Conservation (phyloP, 2,329 filamentous ascomycete genomes). For the Chaetomium globosum region DNA sequence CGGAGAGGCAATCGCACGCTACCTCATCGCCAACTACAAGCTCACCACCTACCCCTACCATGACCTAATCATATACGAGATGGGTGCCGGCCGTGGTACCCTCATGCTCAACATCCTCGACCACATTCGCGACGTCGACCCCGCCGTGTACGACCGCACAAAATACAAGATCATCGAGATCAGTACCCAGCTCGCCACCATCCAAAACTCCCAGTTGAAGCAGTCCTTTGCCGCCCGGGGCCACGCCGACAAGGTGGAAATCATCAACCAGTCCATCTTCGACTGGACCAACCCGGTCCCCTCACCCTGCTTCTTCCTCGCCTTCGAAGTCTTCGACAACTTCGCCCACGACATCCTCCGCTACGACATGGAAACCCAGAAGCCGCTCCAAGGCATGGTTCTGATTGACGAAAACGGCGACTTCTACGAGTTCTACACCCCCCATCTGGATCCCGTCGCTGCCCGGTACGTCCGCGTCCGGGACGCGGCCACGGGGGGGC, state of each 20-base stretch:
- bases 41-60: constrained; percentile 92
- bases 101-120: constrained; percentile 98
- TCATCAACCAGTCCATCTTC: constrained; percentile 93
- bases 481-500: constrained; percentile 69
- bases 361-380: constrained; percentile 79
- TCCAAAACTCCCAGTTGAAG: constrained; percentile 75
- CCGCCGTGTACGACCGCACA: constrained; percentile 90
- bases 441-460: constrained; percentile 77
- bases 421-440: constrained; percentile 92
- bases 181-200: constrained; percentile 73
- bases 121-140: constrained; percentile 87
- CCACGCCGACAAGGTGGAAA: constrained; percentile 84
- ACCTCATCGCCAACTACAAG: constrained; percentile 94
- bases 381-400: constrained; percentile 84
- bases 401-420: constrained; percentile 83
- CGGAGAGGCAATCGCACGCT: constrained; percentile 94
- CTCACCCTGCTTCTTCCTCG: constrained; percentile 94
- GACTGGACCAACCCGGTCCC: constrained; percentile 89
- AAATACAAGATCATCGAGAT: constrained; percentile 97
- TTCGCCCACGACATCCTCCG: constrained; percentile 94
- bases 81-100: constrained; percentile 95
- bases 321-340: constrained; percentile 98
- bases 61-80: constrained; percentile 97
- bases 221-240: constrained; percentile 60
- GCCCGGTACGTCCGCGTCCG: constrained; percentile 82